Percentiles rank a stretch among this genome's conserved stretches.
Conservation (phyloP, 2,329 filamentous ascomycete species). For the Aspergillus sp. region DNA sequence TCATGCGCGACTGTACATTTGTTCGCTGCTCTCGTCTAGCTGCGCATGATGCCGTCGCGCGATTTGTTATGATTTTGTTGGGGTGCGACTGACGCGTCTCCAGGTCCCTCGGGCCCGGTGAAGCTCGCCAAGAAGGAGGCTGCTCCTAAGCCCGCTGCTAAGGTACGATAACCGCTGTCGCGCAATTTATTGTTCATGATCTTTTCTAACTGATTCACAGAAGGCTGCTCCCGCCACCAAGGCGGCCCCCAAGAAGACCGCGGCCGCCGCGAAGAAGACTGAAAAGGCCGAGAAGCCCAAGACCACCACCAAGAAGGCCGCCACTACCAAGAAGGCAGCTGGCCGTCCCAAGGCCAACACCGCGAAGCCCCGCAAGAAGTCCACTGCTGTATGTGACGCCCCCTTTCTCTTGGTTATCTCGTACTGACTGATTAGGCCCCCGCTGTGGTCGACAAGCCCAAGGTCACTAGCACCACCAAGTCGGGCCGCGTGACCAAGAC, state of each 20-base stretch:
- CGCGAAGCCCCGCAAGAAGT: slow-evolving; percentile 54
- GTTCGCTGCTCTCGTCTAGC: background rate
- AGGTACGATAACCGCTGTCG: slow-evolving; percentile 19
- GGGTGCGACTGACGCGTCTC: slow-evolving; percentile 27
- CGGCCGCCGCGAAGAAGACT: slow-evolving; percentile 30
- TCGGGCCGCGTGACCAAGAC: slow-evolving; percentile 78
- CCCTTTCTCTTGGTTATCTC: background rate
- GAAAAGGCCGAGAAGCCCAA: slow-evolving; percentile 50
- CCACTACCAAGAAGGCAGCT: slow-evolving; percentile 50
- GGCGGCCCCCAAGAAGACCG: slow-evolving; percentile 21
- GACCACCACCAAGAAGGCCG: slow-evolving; percentile 45
- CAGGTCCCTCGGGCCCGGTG: slow-evolving; percentile 81
- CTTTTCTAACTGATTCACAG: slow-evolving; percentile 4
- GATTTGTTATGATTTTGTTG: slow-evolving; percentile 6
- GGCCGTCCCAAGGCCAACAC: slow-evolving; percentile 53
- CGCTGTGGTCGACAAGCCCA: slow-evolving; percentile 66
- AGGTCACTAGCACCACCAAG: slow-evolving; percentile 77
- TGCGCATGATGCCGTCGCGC: background rate
- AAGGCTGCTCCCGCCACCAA: slow-evolving; percentile 20
- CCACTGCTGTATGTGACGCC: slow-evolving; percentile 36
- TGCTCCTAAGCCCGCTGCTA: slow-evolving; percentile 29
- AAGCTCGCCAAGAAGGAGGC: slow-evolving; percentile 82
- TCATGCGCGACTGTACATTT: background rate
- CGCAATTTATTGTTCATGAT: background rate
- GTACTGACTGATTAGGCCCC: slow-evolving; percentile 51